A percentile compares a stretch with the other conserved stretches of the same genome.
Conservation (phyloP, 1,284 basidiomycete genomes). For the Cerioporus squamosus region DNA sequence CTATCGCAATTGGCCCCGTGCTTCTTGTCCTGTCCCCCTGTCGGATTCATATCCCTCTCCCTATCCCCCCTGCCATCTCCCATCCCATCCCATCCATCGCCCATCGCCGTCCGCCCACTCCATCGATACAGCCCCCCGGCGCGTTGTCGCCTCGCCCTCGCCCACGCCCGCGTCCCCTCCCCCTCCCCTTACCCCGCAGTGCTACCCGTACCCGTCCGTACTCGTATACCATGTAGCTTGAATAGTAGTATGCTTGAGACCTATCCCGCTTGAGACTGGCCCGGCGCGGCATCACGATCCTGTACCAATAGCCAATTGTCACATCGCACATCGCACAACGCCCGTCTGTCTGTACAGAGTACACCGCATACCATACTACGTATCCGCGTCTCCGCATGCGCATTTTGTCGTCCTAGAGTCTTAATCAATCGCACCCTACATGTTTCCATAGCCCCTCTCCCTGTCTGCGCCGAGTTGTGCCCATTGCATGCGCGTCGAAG, state of each 20-base stretch:
- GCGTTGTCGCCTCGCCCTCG: no score
- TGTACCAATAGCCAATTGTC: conserved; percentile 19
- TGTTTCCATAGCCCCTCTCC: no score
- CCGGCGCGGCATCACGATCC: not conserved
- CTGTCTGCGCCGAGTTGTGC: no score
- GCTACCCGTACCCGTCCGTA: not conserved
- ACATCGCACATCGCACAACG: not conserved
- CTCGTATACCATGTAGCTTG: no score
- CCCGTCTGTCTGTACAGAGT: not conserved
- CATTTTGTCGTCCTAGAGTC: not conserved
- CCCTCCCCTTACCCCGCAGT: not conserved
- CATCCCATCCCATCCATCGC: not conserved
- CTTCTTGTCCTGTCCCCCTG: not conserved
- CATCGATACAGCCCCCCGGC: no score
- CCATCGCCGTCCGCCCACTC: no score
- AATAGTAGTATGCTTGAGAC: no score
- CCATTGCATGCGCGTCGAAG: no score
- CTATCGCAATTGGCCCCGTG: not conserved
- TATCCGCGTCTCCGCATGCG: conserved; percentile 7
- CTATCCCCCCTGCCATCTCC: not conserved
- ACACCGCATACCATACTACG: not conserved
- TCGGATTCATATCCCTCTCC: not conserved
- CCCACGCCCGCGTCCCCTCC: no score
- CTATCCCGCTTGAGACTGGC: no score
- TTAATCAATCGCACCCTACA: no score